Evolutionary conservation across 495 filamentous ascomycete species (phyloP).

Genomic region (Evernia prunastri): DNA sequence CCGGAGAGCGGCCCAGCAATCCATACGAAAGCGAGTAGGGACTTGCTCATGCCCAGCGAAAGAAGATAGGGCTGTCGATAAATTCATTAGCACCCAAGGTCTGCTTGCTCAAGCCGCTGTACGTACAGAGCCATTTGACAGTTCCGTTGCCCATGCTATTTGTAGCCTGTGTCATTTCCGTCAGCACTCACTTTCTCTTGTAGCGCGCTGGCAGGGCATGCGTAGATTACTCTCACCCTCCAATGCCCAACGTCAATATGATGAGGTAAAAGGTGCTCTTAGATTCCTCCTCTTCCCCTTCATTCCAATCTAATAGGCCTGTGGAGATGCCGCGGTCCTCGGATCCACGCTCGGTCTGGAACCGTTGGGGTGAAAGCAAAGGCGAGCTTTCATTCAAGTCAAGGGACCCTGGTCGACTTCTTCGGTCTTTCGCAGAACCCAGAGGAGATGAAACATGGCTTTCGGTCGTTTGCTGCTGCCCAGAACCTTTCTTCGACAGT

Average conservation of each 20-base stretch:
- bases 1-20: slow-evolving; percentile 86
- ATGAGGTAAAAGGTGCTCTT: slow-evolving; percentile 81
- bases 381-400: slow-evolving; percentile 38
- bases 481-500: slow-evolving; percentile 6
- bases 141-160: slow-evolving; percentile 89
- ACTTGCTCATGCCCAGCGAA: slow-evolving; percentile 84
- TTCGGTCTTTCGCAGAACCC: slow-evolving; percentile 4
- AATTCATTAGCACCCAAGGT: neutral
- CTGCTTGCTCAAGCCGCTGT: neutral
- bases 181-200: slow-evolving; percentile 8
- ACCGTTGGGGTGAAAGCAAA: slow-evolving; percentile 30
- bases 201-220: slow-evolving; percentile 6
- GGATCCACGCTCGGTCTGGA: slow-evolving; percentile 17
- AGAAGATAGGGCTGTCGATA: slow-evolving; percentile 50
- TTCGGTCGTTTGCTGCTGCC: neutral
- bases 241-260: slow-evolving; percentile 73
- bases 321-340: slow-evolving; percentile 18
- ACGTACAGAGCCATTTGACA: slow-evolving; percentile 73
- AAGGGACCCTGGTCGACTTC: slow-evolving; percentile 12
- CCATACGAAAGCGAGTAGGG: slow-evolving; percentile 89
- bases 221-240: slow-evolving; percentile 48
- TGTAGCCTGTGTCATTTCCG: slow-evolving; percentile 51
- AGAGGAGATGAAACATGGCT: slow-evolving; percentile 3
- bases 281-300: slow-evolving; percentile 38
- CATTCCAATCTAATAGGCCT: slow-evolving; percentile 20